Evolutionary conservation across 345 rosid genomes (phyloP).

Genomic region (Boechera retrofracta): DNA sequence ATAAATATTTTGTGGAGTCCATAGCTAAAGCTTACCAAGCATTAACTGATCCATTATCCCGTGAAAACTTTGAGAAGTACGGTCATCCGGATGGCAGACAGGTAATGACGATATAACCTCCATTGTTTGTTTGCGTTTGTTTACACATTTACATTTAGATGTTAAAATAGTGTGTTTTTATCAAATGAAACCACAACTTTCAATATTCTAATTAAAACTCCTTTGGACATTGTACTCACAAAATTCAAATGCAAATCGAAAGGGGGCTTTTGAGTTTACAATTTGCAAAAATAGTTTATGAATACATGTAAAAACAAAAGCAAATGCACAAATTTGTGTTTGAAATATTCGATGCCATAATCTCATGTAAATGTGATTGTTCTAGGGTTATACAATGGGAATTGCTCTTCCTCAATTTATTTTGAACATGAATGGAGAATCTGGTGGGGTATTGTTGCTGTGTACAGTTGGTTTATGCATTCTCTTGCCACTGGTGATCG

Average conservation of each 20-base stretch:
- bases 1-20: conserved; percentile 82
- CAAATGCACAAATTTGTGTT: background rate
- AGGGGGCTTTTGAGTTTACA: background rate
- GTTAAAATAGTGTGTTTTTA: background rate
- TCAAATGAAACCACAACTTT: background rate
- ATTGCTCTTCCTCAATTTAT: conserved; percentile 96
- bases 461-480: conserved; percentile 95
- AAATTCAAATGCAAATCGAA: background rate
- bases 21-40: conserved; percentile 99
- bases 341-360: background rate
- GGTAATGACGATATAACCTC: conserved; percentile 48
- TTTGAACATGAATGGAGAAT: conserved; percentile 82
- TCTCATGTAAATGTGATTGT: conserved; percentile 18
- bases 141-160: background rate
- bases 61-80: conserved; percentile 96
- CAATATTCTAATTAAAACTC: background rate
- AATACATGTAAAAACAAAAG: background rate
- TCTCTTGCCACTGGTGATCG: conserved; percentile 89
- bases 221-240: background rate
- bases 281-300: background rate
- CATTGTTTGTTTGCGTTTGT: background rate
- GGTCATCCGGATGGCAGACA: conserved; percentile 99
- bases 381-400: conserved; percentile 96
- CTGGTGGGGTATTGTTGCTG: conserved; percentile 86
- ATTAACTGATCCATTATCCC: conserved; percentile 87